Conservation (phyloP, 2,329 filamentous ascomycete genomes). For the Beauveria pseudobassiana region DNA sequence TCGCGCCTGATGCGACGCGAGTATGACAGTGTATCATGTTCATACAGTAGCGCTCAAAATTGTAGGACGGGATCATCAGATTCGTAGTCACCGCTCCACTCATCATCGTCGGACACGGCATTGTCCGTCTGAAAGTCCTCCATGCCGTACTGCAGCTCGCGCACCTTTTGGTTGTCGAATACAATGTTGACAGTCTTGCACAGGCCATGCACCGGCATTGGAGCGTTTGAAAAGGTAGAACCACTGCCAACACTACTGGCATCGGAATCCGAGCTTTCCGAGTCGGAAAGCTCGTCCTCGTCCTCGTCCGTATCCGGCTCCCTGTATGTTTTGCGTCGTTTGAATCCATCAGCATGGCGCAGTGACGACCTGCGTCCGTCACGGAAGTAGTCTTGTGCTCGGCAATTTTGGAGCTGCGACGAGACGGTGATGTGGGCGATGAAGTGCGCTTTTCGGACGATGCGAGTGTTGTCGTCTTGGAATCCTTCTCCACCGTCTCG, state of each 20-base stretch:
- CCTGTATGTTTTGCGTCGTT: conserved; percentile 27
- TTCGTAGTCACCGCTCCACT: conserved; percentile 52
- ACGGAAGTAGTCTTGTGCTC: conserved; percentile 19
- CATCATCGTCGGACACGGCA: conserved; percentile 48
- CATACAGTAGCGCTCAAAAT: neutral
- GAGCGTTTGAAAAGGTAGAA: neutral
- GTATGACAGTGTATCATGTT: neutral
- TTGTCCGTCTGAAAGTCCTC: conserved; percentile 60
- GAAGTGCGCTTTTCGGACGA: conserved; percentile 11
- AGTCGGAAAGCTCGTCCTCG: conserved; percentile 30
- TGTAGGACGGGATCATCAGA: conserved; percentile 30
- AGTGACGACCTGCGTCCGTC: neutral
- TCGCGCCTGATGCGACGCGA: neutral
- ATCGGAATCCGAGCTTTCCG: conserved; percentile 15
- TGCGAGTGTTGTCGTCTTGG: neutral
- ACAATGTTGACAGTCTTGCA: conserved; percentile 64
- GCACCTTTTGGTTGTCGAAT: conserved; percentile 69
- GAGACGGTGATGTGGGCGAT: conserved; percentile 22
- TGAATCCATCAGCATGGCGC: neutral
- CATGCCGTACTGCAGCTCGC: conserved; percentile 61
- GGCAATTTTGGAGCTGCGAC: conserved; percentile 31
- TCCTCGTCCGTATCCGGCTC: conserved; percentile 41
- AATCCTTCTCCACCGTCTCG: conserved; percentile 10
- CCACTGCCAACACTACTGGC: conserved; percentile 11
- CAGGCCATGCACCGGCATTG: conserved; percentile 49